Conservation (phyloP, 768 basidiomycete genomes). For the Amanita rubescens region DNA sequence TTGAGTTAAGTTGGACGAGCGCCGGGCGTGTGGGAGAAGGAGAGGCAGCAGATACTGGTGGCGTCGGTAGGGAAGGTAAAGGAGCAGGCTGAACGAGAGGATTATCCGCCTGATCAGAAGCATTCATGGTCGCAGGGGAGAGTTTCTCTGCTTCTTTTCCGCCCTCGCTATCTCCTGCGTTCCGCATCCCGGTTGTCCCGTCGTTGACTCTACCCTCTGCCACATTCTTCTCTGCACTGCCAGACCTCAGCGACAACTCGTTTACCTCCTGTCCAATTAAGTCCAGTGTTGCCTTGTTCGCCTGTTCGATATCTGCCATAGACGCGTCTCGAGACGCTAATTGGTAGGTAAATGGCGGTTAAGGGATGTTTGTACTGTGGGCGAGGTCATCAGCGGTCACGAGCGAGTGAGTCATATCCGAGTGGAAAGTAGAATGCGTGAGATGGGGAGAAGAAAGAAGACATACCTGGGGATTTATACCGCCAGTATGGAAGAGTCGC, state of each 20-base stretch:
- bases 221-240: constrained; percentile 14
- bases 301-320: constrained; percentile 65
- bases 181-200: constrained; percentile 13
- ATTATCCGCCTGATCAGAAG: constrained; percentile 7
- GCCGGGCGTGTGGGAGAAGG: constrained; percentile 31
- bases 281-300: constrained; percentile 37
- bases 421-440: background rate
- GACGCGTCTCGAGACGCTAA: constrained; percentile 69
- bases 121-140: constrained; percentile 11
- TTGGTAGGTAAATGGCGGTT: constrained; percentile 3
- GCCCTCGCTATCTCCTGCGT: constrained; percentile 9
- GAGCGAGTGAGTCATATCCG: background rate
- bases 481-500: constrained; percentile 24
- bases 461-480: constrained; percentile 32
- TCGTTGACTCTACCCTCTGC: constrained; percentile 17
- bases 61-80: constrained; percentile 11
- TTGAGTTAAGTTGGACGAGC: constrained; percentile 39
- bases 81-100: background rate
- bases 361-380: background rate
- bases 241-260: constrained; percentile 15
- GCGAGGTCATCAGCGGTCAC: background rate
- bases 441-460: constrained; percentile 4
- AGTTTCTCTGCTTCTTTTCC: constrained; percentile 7
- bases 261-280: constrained; percentile 33
- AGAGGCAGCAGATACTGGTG: constrained; percentile 16